Base-by-base conservation (phyloP, 768 basidiomycete genomes). In the Panus rudis region DNA sequence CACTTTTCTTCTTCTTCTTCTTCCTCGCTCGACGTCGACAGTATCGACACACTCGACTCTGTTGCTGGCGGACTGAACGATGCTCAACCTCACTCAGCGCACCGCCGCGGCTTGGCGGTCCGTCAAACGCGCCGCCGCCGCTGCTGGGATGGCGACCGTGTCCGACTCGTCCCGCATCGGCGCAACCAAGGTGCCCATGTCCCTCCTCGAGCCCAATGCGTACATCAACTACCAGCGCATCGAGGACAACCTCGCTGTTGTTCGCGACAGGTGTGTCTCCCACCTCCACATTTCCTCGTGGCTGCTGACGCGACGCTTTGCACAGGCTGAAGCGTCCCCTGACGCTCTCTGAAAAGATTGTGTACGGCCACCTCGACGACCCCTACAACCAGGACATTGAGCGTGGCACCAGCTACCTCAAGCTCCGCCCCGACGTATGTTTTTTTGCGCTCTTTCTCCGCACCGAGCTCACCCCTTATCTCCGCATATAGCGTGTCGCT, bases 311-410 rank as follows among this genome's bases (percentile, higher is more conserved):
- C 27, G 37, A 43, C 17, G 13, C 21, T 21, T 22, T 20, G 6
- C 23, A 6, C 44, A 94, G 92, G 62, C 71, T 96, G 54, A 78
- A 84, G 56, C 87, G 91, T 26, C 92, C 92, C 32, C 68, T 96
- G 64, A 96, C 93, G 13, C 67, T 94, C 54, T 92, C 93, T 46
- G 93, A 97, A 68, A 96, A 97, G 79, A 85, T 96, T 59, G 72
- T 97, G 30, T 99, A 99, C 64, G 96, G 96, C 45, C 96, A 99
- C 71, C 76, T 98, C 54, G 94, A 97, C 66, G 88, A 97, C 67
- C 81, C 94, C 42, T 81, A 84, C 53, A 77, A 81, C 57, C 90
- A 92, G 64, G 89, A 93, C 58, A 87, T 99, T 59, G 77, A 78
- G 46, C 86, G 94, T 39, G 96, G 96, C 44, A 76, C 75, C 42